Evolutionary conservation across 1,284 basidiomycete species (phyloP), one percentile per base, ranked within the genome.

Genomic region (Gymnopus androsaceus): DNA sequence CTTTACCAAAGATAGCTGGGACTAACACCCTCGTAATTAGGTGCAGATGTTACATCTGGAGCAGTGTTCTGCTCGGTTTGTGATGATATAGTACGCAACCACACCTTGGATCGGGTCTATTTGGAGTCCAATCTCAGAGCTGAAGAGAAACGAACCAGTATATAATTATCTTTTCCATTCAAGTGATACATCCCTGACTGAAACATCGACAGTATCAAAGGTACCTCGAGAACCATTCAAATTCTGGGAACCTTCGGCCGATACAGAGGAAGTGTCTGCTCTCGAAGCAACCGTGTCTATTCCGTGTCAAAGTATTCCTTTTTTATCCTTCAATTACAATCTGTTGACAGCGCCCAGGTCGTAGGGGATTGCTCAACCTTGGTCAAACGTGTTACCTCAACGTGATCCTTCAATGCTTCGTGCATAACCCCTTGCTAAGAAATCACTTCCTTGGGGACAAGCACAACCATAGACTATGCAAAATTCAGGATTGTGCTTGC

Each of bases 351-450:
- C 21, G 33, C 58, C 3, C 61, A 92, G 92, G 87, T 54, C 86
- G 92, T 9, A 82, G 94, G 55, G 95, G 95, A 0, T 77, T 98
- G 3, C 78, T 97, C 44, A 98, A 98, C 68, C 85, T 98, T 6
- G 93, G 94, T 4, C 92, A 96, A 64, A 98, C 95, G 0, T 99
- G 95, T 67, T 98, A 95, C 74, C 79, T 99, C 67, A 96, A 94
- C 60, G 93, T 92, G 50, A 86, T 98, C 45, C 80, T 99, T 5
- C 96, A 99, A 71, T 85, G 86, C n/a, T 89, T 99, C 65, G 76
- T 94, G 12, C 92, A 95, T 72, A 99, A 98, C 64, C 95, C 95
- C 0, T 77, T 98, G 4, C 77, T 98, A 8, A 84, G 94, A 41
- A 92, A 93, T 64, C 94, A 91, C 70, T 98, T 95, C 66, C 82